Base-by-base conservation (phyloP, 2,329 filamentous ascomycete species). In the Aspergillus intermedius region DNA sequence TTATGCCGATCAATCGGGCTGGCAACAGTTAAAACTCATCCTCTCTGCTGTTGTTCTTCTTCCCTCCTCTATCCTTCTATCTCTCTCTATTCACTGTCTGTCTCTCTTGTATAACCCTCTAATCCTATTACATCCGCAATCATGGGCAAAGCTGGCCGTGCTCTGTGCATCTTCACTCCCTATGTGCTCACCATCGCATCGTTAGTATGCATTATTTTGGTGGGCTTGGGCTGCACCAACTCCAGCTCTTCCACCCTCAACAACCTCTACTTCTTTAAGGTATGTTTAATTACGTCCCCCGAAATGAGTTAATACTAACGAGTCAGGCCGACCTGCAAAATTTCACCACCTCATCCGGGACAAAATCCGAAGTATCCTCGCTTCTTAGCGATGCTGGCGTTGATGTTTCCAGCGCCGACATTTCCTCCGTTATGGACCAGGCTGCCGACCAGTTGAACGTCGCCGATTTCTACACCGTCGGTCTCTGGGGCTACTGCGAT, bases 401-500 rank as follows among this genome's bases (percentile, higher is more conserved):
- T 48, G 61, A 63, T 43, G 60, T 65, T 32, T 58, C 65, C 46
- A 64, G 70, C 52, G 61, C 65, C 48, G 60, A 73, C 3, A 65
- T 77, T 23, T 55, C 58, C 19, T 53, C 63, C 10, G 63, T 67
- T 22, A 60, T 76, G 17, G 45, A 66, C 32, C 54, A 66, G 5
- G 64, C 72, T 7, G 57, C 73, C 51, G 51, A 63, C 13, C 55
- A 67, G 40, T 75, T 88, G 40, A 76, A 79, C 47, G 78, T 95
- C 50, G 80, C 78, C 61, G 82, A 91, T 64, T 77, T 83, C 62
- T 97, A 96, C 79, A 80, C 87, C 52, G 77, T 97, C 64, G 82
- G 80, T 63, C 77, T 97, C 34, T 95, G 88, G 87, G 87, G 86
- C 65, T 95, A 90, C 79, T 97, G 93, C 79, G 74, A 76, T 49